Evolutionary conservation across 768 basidiomycete genomes (phyloP), one percentile per base, ranked within the genome.

Genomic region (Hygrophoropsis aurantiaca): DNA sequence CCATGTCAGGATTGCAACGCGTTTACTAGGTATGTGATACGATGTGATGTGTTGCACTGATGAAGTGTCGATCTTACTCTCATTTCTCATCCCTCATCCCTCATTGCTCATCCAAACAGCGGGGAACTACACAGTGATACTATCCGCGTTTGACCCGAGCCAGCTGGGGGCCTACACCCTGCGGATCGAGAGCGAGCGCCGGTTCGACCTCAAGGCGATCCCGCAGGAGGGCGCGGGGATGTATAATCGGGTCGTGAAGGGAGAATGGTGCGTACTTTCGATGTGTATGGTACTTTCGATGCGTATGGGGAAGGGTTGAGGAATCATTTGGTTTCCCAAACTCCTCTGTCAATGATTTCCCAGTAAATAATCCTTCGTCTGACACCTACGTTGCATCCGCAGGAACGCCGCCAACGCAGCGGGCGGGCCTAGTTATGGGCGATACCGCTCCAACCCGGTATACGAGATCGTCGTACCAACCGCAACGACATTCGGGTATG

Each of bases 161-260:
- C 79, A 87, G 47, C 72, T 74, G 4, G 90, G 90, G 3, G 52
- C 75, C 8, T 95, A 84, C 65, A 74, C 72, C 1, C 63, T 97
- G 20, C 74, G 73, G 19, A 66, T 91, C 2, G 80, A 87, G 41
- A 80, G 85, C 46, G 78, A 82, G 1, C 60, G 64, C 47, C 74
- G 79, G 1, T 75, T 94, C 42, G 80, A 84, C 15, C 51, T 97
- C 19, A 70, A 69, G 40, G 54, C 80, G 0, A 85, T 97, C 19
- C 81, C 85, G 0, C 80, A 85, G 47, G 95, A 98, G 68, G 94
- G 92, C 0, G 90, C 93, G 0, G 94, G 94, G 0, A 90, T 97
- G 92, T 95, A 86, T 60, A 68, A 67, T 18, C 85, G 88, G 54
- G 59, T 73, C 0, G 55, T 86, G 2, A 76, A 70, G n/a, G 92